Percentiles rank a stretch among this genome's conserved stretches.
Conservation (phyloP, 192 early-diverging fungal species). For the Coemansia sp. region DNA sequence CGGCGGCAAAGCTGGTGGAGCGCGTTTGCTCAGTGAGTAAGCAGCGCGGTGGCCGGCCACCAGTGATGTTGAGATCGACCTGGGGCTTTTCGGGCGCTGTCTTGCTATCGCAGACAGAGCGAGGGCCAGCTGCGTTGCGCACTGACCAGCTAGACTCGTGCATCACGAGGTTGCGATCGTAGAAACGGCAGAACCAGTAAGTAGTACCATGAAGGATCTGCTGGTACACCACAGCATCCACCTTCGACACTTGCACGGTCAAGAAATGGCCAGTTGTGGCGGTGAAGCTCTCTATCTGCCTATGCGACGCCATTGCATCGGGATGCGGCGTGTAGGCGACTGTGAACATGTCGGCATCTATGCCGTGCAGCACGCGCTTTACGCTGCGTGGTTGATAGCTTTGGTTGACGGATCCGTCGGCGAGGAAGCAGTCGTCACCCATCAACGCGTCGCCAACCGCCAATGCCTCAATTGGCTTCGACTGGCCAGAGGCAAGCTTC, state of each 20-base stretch:
- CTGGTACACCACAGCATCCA: slow-evolving; percentile 6
- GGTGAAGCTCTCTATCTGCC: slow-evolving; percentile 17
- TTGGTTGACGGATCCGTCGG: slow-evolving; percentile 13
- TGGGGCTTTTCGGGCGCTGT: neutral
- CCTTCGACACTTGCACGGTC: slow-evolving; percentile 14
- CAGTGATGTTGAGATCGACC: neutral
- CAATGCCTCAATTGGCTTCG: slow-evolving; percentile 22
- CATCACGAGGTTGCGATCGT: slow-evolving; percentile 11
- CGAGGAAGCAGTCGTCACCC: slow-evolving; percentile 30
- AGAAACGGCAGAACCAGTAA: slow-evolving; percentile 15
- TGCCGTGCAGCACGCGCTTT: slow-evolving; percentile 18
- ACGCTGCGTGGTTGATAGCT: slow-evolving; percentile 28
- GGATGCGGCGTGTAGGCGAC: slow-evolving; percentile 10
- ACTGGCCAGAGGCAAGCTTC: slow-evolving; percentile 21
- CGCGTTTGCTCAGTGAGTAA: neutral
- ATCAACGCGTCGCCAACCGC: slow-evolving; percentile 26
- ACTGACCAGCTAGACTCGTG: slow-evolving; percentile 14
- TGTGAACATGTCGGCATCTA: slow-evolving; percentile 23
- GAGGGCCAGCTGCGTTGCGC: neutral
- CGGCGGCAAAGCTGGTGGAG: neutral
- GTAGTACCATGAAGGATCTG: neutral
- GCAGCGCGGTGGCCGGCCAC: neutral
- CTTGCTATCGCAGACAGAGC: neutral
- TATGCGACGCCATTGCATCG: neutral
- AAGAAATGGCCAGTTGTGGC: slow-evolving; percentile 19